These are phyloP conservation scores for Trypanosoma brucei DNA, from an alignment of 208 protist species.

Conservation along the genomic window DNA sequence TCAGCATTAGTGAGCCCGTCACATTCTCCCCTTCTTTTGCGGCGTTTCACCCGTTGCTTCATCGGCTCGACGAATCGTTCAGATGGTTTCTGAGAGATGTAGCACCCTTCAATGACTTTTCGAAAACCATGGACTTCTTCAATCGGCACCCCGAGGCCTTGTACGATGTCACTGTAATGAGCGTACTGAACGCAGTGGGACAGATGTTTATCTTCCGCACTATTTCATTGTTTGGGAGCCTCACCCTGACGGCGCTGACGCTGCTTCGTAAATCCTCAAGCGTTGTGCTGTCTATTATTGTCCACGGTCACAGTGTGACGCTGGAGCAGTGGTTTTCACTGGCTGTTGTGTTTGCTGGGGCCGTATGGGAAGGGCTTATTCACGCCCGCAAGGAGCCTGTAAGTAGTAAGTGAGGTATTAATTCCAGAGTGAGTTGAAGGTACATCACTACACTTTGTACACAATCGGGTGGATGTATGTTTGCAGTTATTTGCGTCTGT, in stretches of 20 bases:
- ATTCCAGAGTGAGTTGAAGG: too few species aligned
- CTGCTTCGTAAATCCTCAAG: slow-evolving; percentile 75
- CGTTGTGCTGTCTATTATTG: slow-evolving; percentile 70
- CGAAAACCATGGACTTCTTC: slow-evolving; percentile 44
- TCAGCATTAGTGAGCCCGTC: slow-evolving; percentile 16
- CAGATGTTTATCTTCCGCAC: slow-evolving; percentile 83
- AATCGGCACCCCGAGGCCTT: slow-evolving; percentile 40
- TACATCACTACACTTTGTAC: too few species aligned
- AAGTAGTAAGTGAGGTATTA: not conserved
- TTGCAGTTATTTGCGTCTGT: too few species aligned
- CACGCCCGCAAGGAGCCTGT: slow-evolving; percentile 7
- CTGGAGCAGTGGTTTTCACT: slow-evolving; percentile 54
- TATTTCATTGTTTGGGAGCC: slow-evolving; percentile 70
- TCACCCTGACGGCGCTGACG: slow-evolving; percentile 78
- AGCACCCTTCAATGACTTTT: slow-evolving; percentile 48
- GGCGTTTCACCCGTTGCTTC: not conserved
- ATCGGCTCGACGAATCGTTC: not conserved
- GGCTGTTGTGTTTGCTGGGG: slow-evolving; percentile 42
- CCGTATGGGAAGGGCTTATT: slow-evolving; percentile 42
- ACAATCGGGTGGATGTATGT: too few species aligned
- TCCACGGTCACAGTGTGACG: slow-evolving; percentile 58
- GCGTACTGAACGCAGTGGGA: slow-evolving; percentile 58
- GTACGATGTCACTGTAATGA: slow-evolving; percentile 58
- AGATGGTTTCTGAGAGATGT: slow-evolving; percentile 24
- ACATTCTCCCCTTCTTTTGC: not conserved